Evolutionary conservation across 202 grass and related monocot genomes (phyloP), one percentile per base, ranked within the genome.

Genomic region (Eragrostis tef): DNA sequence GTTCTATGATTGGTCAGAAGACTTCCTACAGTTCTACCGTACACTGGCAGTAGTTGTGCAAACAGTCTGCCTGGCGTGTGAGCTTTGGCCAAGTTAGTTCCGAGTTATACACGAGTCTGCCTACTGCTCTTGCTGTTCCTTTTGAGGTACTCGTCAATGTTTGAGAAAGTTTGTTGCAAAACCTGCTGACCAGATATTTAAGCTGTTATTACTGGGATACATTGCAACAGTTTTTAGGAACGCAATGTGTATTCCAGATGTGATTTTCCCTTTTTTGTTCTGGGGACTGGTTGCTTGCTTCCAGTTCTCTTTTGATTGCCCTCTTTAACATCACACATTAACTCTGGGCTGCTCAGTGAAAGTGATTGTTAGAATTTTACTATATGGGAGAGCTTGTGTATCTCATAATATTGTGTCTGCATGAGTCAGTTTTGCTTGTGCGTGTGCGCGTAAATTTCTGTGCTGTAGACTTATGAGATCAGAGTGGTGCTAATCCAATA

Each of bases 401-500:
- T 58, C 58, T 3, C 49, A 21, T 19, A 10, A 19, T 75, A 47
- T 12, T 44, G 14, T 44, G 57, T 74, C 12, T 24, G 39, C 19
- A 41, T 26, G 48, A 20, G 2, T 20, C 1, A 16, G 15, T 74
- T 48, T 16, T 10, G 34, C 56, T 52, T 84, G 11, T 69, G 20
- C 19, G 2, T 73, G 25, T 6, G 21, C 46, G 14, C 12, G 9
- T 46, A 47, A 7, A 47, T 42, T 81, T 64, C 53, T 31, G 16
- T 53, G 7, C 16, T 27, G 58, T 43, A 3, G 60, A 24, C 44
- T 67, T 13, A 34, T 41, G 12, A 7, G 34, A 73, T 52, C 52
- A 56, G 70, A 29, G 41, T 83, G 3, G 21, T 45, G 36, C 75
- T 81, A 25, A 84, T 74, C 39, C 39, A 2, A 12, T 66, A 43